Base-by-base conservation (phyloP, 805 yeast species). In the Yamadazyma laniorum region DNA sequence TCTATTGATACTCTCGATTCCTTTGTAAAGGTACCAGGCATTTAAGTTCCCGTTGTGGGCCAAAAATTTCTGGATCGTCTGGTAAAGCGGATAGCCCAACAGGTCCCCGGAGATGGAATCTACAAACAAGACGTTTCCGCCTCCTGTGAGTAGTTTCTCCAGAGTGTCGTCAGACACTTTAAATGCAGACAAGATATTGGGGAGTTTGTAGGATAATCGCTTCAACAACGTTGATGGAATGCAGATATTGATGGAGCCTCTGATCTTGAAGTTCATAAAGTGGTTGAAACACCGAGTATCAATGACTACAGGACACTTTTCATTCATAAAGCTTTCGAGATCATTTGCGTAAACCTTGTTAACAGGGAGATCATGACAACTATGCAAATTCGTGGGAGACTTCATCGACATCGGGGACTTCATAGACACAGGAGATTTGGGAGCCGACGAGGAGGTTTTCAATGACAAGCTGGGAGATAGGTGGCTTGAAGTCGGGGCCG, bases 161-260 rank as follows among this genome's bases (percentile, higher is more conserved):
- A 57, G 56, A 13, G 43, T 42, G 3, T 44, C 42, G 2, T 44
- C 42, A 1, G 62, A 49, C 19, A 64, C 47, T 28, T 52, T 57
- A 42, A 59, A 55, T 6, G 67, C 51, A 25, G 58, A 56, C 18
- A 70, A 40, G 16, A 70, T 57, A 21, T 61, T 61, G 5, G 45
- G 41, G 22, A 71, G 44, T 35, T 52, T 58, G 36, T 61, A 64
- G 21, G 65, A 56, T 28, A 52, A 55, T 34, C 76, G 46, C 43
- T 69, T 69, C 22, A 71, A 47, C 18, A 71, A 55, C 1, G 76
- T 71, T 3, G 74, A 60, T 8, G 76, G 76, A 11, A 70, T 51
- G 44, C 74, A 70, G 13, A 68, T 50, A 43, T 69, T 67, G 42
- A 63, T 45, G 15, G 75, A 50, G 18, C 52, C 43, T 11, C 40